Base-by-base conservation (phyloP, 257 asterid species). In the Hygrophila difformis region DNA sequence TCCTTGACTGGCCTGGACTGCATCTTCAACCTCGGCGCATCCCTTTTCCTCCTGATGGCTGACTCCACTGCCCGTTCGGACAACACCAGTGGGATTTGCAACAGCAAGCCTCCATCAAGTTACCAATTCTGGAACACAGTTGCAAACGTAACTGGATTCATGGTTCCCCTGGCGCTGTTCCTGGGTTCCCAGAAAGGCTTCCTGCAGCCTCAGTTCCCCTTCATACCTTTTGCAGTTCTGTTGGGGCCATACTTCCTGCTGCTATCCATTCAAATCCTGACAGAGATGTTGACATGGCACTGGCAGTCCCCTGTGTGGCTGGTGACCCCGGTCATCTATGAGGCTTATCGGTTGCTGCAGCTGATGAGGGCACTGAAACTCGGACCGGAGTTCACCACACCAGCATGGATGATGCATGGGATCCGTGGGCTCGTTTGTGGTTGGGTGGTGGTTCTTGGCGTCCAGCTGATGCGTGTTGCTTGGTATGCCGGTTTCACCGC, bases 291-390 rank as follows among this genome's bases (percentile, higher is more conserved):
- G 51, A 89, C 89, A 0, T 89, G 98, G 98, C 96, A 85, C 65
- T 88, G 96, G 97, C 67, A 65, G 73, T 88, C 97, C 1, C 94
- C 97, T 0, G 96, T 85, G 19, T 89, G 98, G 98, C 56, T 82
- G 56, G 88, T 89, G 66, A 75, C 93, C 6, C 96, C 98, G 0
- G 84, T 85, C 1, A 83, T 85, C 0, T 89, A 89, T 44, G 98
- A 89, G 79, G 65, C 73, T 5, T 89, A 82, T 43, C 76, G 98
- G 2, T 47, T 89, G 75, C 47, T 89, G 76, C 98, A 89, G 45
- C 62, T 89, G 59, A 89, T 89, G 96, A 75, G 98, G 31, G 96
- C 94, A 43, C 72, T 89, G 70, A 82, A 74, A 77, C 96, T 89
- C 12, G 85, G 96, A 9, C 67, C 47, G 4, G 96, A 89, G 75